Conservation (phyloP, 805 yeast genomes). For the Grigorovia yakushimaensis region DNA sequence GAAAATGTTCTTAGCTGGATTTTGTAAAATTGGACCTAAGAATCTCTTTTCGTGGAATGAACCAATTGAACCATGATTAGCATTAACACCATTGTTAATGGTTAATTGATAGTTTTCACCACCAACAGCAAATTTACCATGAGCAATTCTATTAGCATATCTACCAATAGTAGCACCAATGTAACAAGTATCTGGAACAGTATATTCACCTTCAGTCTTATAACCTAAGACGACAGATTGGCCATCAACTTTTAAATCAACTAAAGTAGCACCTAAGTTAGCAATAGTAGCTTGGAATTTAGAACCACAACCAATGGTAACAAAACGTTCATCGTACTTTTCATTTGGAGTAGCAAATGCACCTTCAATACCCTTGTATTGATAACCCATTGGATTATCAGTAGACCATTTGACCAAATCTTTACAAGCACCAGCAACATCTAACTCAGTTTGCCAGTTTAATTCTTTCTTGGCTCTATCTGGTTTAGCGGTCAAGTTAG, state of each 20-base stretch:
- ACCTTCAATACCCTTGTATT: constrained; percentile 19
- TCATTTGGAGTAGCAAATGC: constrained; percentile 13
- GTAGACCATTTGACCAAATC: constrained; percentile 76
- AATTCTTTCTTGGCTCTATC: constrained; percentile 57
- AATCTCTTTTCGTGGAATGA: constrained; percentile 45
- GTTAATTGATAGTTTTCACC: constrained; percentile 35
- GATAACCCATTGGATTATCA: constrained; percentile 55
- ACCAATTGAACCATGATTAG: constrained; percentile 45
- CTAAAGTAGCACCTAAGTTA: constrained; percentile 45
- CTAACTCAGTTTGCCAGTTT: constrained; percentile 48
- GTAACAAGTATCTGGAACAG: constrained; percentile 34
- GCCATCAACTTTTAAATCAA: constrained; percentile 33
- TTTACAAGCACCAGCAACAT: constrained; percentile 53
- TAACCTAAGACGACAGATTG: constrained; percentile 34
- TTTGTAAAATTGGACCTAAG: constrained; percentile 42
- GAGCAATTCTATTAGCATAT: constrained; percentile 48
- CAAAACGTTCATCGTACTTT: constrained; percentile 22
- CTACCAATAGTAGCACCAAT: constrained; percentile 62
- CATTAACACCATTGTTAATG: constrained; percentile 33
- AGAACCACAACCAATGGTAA: constrained; percentile 25
- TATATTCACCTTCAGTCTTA: constrained; percentile 26
- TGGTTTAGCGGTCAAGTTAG: constrained; percentile 64
- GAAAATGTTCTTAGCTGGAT: constrained; percentile 22
- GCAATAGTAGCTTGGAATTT: constrained; percentile 34
- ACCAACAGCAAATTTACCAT: constrained; percentile 34